Percentiles rank a stretch among this genome's conserved stretches.
Conservation (phyloP, 129 eudicot species). For the Centaurea solstitialis region DNA sequence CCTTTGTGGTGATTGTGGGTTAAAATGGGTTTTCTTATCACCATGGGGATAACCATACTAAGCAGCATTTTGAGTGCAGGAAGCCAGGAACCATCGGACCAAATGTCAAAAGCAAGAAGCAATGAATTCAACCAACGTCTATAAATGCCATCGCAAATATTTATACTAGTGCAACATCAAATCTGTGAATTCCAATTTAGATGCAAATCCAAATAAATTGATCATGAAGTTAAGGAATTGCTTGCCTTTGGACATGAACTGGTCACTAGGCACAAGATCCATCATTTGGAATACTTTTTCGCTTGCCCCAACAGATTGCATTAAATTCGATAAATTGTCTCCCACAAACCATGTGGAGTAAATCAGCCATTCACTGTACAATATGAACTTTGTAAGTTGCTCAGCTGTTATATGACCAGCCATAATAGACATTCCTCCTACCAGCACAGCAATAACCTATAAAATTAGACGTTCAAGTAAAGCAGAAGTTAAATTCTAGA, state of each 20-base stretch:
- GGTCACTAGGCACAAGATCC: conserved; percentile 82
- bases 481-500: conserved; percentile 25
- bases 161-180: background rate
- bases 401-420: conserved; percentile 91
- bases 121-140: background rate
- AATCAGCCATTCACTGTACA: conserved; percentile 98
- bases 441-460: conserved; percentile 91
- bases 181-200: background rate
- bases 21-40: background rate
- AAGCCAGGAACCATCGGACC: background rate
- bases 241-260: conserved; percentile 75
- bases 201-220: background rate
- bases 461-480: conserved; percentile 26
- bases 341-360: conserved; percentile 99
- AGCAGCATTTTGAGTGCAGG: background rate
- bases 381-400: conserved; percentile 93
- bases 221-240: background rate
- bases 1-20: background rate
- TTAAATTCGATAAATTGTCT: conserved; percentile 81
- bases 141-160: background rate
- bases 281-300: conserved; percentile 96
- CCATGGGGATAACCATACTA: background rate
- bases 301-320: conserved; percentile 99
- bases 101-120: background rate
- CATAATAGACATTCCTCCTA: conserved; percentile 96